Evolutionary conservation across 345 rosid genomes (phyloP).

Genomic region (Brassica carinata): DNA sequence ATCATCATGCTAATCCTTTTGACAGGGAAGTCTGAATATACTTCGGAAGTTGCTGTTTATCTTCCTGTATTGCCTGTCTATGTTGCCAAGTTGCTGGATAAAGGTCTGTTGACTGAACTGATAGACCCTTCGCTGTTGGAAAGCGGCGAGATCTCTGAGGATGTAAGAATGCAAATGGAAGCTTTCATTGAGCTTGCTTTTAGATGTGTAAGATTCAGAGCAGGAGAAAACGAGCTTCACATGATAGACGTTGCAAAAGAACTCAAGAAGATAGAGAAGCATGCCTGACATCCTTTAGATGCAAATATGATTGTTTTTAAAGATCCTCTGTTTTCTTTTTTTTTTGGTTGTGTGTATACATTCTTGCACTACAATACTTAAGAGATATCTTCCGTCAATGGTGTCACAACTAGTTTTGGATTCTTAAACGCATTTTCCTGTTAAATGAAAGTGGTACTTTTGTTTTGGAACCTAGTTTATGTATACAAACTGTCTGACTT

Average conservation of each 20-base stretch:
- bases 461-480: no score
- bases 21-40: constrained; percentile 25
- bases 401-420: not conserved
- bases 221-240: constrained; percentile 7
- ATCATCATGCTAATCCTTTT: constrained; percentile 26
- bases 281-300: not conserved
- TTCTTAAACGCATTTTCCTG: not conserved
- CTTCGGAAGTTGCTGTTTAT: not conserved
- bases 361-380: not conserved
- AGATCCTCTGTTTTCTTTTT: not conserved
- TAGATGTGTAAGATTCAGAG: constrained; percentile 29
- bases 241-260: constrained; percentile 26
- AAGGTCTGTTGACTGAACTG: not conserved
- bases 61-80: constrained; percentile 26
- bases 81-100: constrained; percentile 1
- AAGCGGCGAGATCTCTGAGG: not conserved
- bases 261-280: constrained; percentile 17
- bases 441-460: not conserved
- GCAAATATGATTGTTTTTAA: not conserved
- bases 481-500: no score
- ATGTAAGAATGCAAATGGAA: constrained; percentile 22
- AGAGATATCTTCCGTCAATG: not conserved
- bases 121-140: constrained; percentile 26
- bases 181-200: constrained; percentile 34
- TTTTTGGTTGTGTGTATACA: not conserved